phyloP scores from a whole-genome alignment of 2,329 filamentous ascomycete species.

The Cladosporium sphaerospermum region DNA sequence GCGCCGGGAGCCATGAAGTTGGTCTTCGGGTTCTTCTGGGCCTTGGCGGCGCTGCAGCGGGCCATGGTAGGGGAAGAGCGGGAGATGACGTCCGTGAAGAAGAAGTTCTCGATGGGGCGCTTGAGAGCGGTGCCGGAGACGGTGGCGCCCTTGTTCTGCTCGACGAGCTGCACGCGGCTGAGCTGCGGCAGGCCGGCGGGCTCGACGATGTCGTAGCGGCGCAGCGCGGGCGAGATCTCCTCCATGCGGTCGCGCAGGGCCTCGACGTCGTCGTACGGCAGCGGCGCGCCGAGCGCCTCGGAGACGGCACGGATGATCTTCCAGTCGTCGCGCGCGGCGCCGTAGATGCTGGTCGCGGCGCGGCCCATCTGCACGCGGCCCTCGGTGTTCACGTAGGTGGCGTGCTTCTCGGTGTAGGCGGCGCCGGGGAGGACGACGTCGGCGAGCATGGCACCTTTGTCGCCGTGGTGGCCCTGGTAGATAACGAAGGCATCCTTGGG shows the following conservation, averaged over 20 bases:
- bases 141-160: conserved; percentile 87
- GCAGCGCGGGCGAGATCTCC: conserved; percentile 85
- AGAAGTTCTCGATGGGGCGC: conserved; percentile 91
- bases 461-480: conserved; percentile 97
- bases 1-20: conserved; percentile 47
- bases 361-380: conserved; percentile 92
- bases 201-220: conserved; percentile 87
- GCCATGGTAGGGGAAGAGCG: conserved; percentile 98
- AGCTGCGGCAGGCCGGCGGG: conserved; percentile 61
- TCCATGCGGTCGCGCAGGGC: conserved; percentile 86
- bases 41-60: conserved; percentile 89
- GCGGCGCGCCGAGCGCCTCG: conserved; percentile 79
- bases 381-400: conserved; percentile 96
- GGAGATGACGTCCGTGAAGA: conserved; percentile 94
- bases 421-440: conserved; percentile 91
- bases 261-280: conserved; percentile 91
- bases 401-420: conserved; percentile 94
- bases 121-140: conserved; percentile 66
- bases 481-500: conserved; percentile 94
- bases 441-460: conserved; percentile 84
- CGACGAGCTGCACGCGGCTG: conserved; percentile 90
- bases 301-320: conserved; percentile 93
- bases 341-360: conserved; percentile 79
- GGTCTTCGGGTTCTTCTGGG: conserved; percentile 45
- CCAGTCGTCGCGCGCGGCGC: conserved; percentile 92